Conservation (phyloP, 805 yeast genomes). For the Nakazawaea ambrosiae region DNA sequence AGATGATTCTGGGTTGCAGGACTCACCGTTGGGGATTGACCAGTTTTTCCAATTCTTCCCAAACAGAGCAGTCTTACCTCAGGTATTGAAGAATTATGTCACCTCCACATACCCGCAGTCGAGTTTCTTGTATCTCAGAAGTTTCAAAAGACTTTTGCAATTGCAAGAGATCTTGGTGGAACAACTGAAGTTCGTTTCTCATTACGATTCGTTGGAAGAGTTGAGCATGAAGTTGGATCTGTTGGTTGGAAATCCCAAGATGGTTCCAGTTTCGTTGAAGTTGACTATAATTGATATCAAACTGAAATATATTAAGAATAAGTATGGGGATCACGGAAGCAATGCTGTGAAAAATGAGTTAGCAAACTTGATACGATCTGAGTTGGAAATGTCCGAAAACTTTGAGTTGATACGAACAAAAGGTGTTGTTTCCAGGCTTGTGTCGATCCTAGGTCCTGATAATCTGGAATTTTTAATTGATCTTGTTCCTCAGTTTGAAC, state of each 20-base stretch:
- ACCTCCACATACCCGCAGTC: background rate
- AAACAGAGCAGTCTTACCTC: background rate
- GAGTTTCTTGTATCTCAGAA: background rate
- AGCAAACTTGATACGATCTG: background rate
- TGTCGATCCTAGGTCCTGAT: background rate
- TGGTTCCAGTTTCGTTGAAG: background rate
- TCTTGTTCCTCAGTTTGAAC: background rate
- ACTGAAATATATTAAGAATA: background rate
- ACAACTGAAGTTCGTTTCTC: background rate
- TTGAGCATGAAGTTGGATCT: background rate
- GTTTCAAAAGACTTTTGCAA: background rate
- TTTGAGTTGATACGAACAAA: background rate
- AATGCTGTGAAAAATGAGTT: background rate
- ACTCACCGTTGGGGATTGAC: slow-evolving; percentile 1
- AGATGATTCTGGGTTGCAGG: background rate
- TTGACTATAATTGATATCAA: background rate
- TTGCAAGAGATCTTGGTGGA: background rate
- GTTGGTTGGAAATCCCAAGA: background rate
- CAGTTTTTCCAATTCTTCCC: slow-evolving; percentile 1
- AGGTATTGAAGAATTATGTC: background rate
- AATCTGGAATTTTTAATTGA: background rate
- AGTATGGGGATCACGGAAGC: too few relatives aligned
- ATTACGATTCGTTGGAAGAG: background rate
- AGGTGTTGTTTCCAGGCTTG: background rate
- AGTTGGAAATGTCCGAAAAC: background rate